Conservation (phyloP, 805 yeast genomes). For the Candida odintsovae region DNA sequence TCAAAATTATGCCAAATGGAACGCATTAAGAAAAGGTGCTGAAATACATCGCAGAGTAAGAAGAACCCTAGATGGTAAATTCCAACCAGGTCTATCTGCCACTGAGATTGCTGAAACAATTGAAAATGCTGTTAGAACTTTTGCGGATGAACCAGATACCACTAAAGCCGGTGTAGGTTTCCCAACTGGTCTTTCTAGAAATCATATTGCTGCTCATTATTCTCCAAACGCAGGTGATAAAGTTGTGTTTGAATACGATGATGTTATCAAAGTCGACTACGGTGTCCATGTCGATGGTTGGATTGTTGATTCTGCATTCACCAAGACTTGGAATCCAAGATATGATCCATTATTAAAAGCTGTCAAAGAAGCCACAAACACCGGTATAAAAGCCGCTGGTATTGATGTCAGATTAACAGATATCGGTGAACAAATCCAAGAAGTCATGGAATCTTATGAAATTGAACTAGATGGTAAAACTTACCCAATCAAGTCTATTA, state of each 20-base stretch:
- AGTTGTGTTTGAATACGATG: constrained; percentile 72
- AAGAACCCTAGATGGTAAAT: constrained; percentile 61
- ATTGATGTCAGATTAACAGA: constrained; percentile 93
- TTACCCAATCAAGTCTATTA: constrained; percentile 79
- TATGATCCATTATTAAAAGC: constrained; percentile 80
- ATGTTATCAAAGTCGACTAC: constrained; percentile 93
- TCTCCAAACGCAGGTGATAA: constrained; percentile 96
- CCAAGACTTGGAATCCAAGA: constrained; percentile 78
- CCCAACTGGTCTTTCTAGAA: constrained; percentile 95
- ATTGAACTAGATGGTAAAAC: constrained; percentile 83
- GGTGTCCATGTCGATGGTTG: constrained; percentile 96
- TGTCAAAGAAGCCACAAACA: constrained; percentile 87
- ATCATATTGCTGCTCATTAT: constrained; percentile 95
- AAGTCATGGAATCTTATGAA: constrained; percentile 95
- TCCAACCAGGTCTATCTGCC: constrained; percentile 90
- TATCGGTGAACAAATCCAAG: constrained; percentile 94
- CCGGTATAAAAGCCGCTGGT: constrained; percentile 91
- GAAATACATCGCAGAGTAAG: constrained; percentile 93
- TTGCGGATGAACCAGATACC: constrained; percentile 55
- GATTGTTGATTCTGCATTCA: constrained; percentile 93
- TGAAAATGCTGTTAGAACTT: constrained; percentile 76
- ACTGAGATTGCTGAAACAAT: constrained; percentile 84
- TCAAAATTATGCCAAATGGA: constrained; percentile 55
- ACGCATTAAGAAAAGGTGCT: constrained; percentile 91
- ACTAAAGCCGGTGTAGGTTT: constrained; percentile 88